Evolutionary conservation across 306 rosid species (phyloP).

Genomic region (Rubus parviflorus): DNA sequence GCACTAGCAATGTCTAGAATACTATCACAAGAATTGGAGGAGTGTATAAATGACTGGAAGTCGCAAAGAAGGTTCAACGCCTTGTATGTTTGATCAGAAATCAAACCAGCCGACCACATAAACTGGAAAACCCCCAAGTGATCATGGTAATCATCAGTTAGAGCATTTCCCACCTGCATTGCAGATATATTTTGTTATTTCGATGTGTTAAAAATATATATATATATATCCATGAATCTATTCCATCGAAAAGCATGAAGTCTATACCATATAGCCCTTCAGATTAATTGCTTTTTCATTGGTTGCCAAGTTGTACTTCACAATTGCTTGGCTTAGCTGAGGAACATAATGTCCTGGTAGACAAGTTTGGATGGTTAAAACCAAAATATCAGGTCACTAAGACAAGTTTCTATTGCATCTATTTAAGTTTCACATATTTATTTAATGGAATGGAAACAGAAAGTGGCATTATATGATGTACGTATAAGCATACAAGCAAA

Average conservation of each 20-base stretch:
- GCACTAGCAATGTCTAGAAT: slow-evolving; percentile 41
- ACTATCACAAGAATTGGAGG: slow-evolving; percentile 55
- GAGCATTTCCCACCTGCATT: slow-evolving; percentile 93
- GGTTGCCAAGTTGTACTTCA: slow-evolving; percentile 48
- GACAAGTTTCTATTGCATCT: not conserved
- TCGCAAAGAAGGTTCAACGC: slow-evolving; percentile 57
- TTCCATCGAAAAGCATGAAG: slow-evolving; percentile 6
- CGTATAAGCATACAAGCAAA: not conserved
- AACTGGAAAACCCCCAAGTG: slow-evolving; percentile 76
- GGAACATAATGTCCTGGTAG: slow-evolving; percentile 92
- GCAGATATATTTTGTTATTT: slow-evolving; percentile 15
- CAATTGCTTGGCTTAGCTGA: slow-evolving; percentile 85
- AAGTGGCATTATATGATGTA: not conserved
- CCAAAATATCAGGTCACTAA: not conserved
- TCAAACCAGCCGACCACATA: slow-evolving; percentile 87
- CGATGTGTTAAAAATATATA: slow-evolving; percentile 12
- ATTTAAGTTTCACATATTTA: not conserved
- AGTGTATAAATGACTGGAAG: slow-evolving; percentile 45
- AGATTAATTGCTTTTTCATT: slow-evolving; percentile 57
- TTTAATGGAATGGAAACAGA: not conserved
- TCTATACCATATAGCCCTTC: slow-evolving; percentile 80
- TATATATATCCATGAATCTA: not conserved
- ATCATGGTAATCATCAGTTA: slow-evolving; percentile 74
- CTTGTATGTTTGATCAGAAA: slow-evolving; percentile 82
- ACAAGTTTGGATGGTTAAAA: slow-evolving; percentile 22